phyloP scores from a whole-genome alignment of 352 stramenopile species.

The Albugo candida region DNA sequence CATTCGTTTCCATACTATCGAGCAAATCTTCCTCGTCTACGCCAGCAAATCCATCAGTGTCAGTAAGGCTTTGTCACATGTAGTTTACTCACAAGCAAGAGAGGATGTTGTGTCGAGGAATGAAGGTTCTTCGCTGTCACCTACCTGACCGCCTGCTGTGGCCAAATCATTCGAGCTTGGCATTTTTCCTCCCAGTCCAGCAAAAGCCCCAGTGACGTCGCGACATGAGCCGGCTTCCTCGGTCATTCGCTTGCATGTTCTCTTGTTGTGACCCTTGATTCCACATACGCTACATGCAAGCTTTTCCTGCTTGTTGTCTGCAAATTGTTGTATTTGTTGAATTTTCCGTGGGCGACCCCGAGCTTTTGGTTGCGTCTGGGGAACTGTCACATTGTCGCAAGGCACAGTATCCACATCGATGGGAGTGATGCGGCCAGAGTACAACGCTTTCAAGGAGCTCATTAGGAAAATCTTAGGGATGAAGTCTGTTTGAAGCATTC shows the following conservation, averaged over 20 bases:
- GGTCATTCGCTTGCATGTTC: constrained; percentile 42
- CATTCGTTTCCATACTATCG: too few relatives aligned
- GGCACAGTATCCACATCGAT: constrained; percentile 57
- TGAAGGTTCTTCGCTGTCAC: too few relatives aligned
- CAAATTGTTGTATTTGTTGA: constrained; percentile 62
- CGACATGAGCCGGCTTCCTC: too few relatives aligned
- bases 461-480: constrained; percentile 69
- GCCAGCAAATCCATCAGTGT: too few relatives aligned
- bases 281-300: constrained; percentile 59
- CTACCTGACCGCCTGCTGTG: too few relatives aligned
- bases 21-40: too few relatives aligned
- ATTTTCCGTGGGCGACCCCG: constrained; percentile 51
- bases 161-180: too few relatives aligned
- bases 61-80: too few relatives aligned
- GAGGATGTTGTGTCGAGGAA: too few relatives aligned
- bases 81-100: too few relatives aligned
- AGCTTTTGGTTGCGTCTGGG: constrained; percentile 29
- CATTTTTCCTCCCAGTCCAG: too few relatives aligned
- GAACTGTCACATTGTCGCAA: constrained; percentile 32
- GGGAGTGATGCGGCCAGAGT: constrained; percentile 46
- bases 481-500: constrained; percentile 39
- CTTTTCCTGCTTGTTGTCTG: constrained; percentile 44
- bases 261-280: constrained; percentile 71
- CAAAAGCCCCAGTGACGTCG: too few relatives aligned
- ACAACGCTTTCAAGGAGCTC: constrained; percentile 54